These are phyloP conservation scores for Penicillium sp. DNA, from an alignment of 2,329 filamentous ascomycete genomes.

Conservation along the genomic window DNA sequence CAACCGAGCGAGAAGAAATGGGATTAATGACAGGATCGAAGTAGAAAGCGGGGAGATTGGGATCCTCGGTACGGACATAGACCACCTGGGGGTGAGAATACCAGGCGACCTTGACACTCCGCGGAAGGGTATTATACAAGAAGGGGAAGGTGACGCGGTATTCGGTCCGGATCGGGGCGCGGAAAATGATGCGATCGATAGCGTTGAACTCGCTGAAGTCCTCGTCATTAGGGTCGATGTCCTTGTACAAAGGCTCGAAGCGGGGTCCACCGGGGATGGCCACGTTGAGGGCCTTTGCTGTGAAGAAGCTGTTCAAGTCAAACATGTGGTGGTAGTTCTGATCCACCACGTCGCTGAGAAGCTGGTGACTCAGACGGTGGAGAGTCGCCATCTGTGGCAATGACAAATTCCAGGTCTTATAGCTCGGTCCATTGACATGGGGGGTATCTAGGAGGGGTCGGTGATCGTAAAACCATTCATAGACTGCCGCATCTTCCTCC, in stretches of 20 bases:
- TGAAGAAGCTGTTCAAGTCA: conserved; percentile 90
- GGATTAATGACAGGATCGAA: conserved; percentile 98
- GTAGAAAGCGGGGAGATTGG: conserved; percentile 90
- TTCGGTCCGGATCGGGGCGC: conserved; percentile 89
- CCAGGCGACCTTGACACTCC: conserved; percentile 91
- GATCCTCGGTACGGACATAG: conserved; percentile 83
- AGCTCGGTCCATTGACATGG: conserved; percentile 95
- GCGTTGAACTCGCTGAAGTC: conserved; percentile 99
- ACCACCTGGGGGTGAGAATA: conserved; percentile 93
- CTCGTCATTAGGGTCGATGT: conserved; percentile 97
- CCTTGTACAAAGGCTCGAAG: conserved; percentile 97
- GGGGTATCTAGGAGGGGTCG: conserved; percentile 84
- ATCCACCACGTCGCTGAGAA: conserved; percentile 89
- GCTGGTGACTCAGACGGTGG: conserved; percentile 84
- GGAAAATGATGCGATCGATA: conserved; percentile 98
- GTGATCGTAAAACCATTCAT: conserved; percentile 98
- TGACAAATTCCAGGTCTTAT: conserved; percentile 91
- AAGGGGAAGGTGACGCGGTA: conserved; percentile 93
- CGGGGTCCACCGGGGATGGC: conserved; percentile 95
- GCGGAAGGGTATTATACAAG: conserved; percentile 92
- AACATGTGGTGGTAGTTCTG: conserved; percentile 99
- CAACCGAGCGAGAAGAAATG: conserved; percentile 90
- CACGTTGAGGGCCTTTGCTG: conserved; percentile 94
- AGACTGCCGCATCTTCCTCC: conserved; percentile 84
- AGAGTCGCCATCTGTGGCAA: conserved; percentile 95